Evolutionary conservation across 2,329 filamentous ascomycete genomes (phyloP), one percentile per base, ranked within the genome.

Genomic region (Orbilia blumenaviensis): DNA sequence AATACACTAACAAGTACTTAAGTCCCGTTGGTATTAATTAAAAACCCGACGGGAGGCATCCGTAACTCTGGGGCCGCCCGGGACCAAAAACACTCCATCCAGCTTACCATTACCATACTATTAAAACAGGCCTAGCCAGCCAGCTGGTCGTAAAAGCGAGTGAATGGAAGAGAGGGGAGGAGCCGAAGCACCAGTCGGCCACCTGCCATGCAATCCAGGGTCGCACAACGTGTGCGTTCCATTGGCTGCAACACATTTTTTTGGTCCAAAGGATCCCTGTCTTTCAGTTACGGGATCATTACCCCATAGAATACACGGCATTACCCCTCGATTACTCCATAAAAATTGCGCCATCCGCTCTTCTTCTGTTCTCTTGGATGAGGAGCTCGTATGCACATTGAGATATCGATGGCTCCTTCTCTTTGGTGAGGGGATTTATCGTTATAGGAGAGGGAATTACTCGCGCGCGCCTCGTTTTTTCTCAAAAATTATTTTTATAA

Each of bases 251-350:
- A 1, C 29, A 38, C 38, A 56, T 56, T 44, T 54, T 44, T n/a
- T n/a, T n/a, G n/a, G 48, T 18, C 16, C 67, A 72, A 72, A 60
- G 60, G 60, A 66, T 50, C 16, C 25, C 18, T 12, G 2, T 48
- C 16, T 44, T 23, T 25, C 2, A 27, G 16, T 64, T 66, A 71
- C 66, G 32, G 2, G 18, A 71, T 62, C 14, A 74, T 74, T 74
- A 74, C 69, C 62, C 69, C 44, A 74, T 74, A 66, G 42, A 42
- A 50, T 41, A 16, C n/a, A 3, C n/a, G 8, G 8, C 4, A 74
- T 74, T 74, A 67, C 69, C 69, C 69, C 69, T 66, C 54, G 46
- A 74, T 74, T 74, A 74, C 69, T 66, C 52, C 42, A 74, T 74
- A 60, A 66, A 54, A 74, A 74, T 67, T 58, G 62, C 69, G 62